Evolutionary conservation across 2,329 filamentous ascomycete species (phyloP), one percentile per base, ranked within the genome.

Genomic region (Pseudopyrenochaeta lycopersici): DNA sequence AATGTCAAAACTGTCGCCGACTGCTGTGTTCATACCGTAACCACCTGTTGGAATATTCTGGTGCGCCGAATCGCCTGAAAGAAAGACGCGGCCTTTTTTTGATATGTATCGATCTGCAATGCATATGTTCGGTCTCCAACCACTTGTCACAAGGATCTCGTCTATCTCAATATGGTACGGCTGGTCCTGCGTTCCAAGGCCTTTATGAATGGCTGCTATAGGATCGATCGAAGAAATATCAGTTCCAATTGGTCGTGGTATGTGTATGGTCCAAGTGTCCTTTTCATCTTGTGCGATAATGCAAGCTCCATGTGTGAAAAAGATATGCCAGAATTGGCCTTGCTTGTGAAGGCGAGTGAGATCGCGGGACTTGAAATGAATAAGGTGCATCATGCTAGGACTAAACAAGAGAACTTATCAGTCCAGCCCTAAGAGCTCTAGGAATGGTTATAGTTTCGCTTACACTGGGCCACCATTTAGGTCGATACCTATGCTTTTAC

Each of bases 1-100:
- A 2, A 78, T 55, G 49, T 75, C 70, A 33, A 73, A 60, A 2
- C 67, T 71, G 49, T 78, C 76, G 7, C 62, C 67, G 2, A 78
- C 58, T 0, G 71, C 75, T 5, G 58, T 75, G 49, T 78, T 78
- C 63, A 77, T 70, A 3, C 76, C 77, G 41, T 77, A 74, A 0
- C 75, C 76, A 3, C 76, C 76, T 3, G 63, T 63, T 1, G 75
- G 72, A n/a, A 68, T 63, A 15, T 68, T 72, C 20, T 67, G 60
- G 51, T 78, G 75, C 6, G 75, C 75, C 33, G 58, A 42, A 51
- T 61, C 58, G 11, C 58, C 58, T 21, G 58, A 32, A 5, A 61
- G 38, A 15, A 61, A 68, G 1, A 73, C 58, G 3, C 60, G 56
- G 2, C 58, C 50, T 46, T 18, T 3, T 53, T 20, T 23, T 5